Evolutionary conservation across 2,329 filamentous ascomycete species (phyloP), one percentile per base, ranked within the genome.

Genomic region (Neofusicoccum umdonicola): DNA sequence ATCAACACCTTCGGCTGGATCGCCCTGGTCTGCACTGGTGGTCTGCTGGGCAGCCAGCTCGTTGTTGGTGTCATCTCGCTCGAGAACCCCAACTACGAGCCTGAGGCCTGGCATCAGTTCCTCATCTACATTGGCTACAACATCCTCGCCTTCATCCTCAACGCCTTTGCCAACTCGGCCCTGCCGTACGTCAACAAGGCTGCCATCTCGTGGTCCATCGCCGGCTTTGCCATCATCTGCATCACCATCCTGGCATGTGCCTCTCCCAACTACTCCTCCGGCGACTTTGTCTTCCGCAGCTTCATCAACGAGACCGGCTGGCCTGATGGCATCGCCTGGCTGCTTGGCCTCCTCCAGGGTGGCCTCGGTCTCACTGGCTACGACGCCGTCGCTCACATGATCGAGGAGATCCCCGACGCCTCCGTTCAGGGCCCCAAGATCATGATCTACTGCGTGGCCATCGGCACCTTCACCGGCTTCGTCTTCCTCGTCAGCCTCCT

Each of bases 1-100:
- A 90, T 88, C 74, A 89, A 88, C 69, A 84, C 87, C 42, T 87
- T 87, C n/a, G 89, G 88, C 15, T 91, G 89, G 87, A 87, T 90
- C 37, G 76, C 76, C 4, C 76, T 92, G 62, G 87, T 86, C 4
- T 89, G 89, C 7, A 90, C 88, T 0, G 89, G 86, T 15, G 88
- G 88, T 1, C 80, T 91, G 22, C 81, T 92, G 4, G 88, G 87
- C 12, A 89, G 86, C 69, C 84, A 88, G 67, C 84, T 92, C 67
- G 84, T 92, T 57, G 73, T 90, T 31, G 87, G 88, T 63, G 82
- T 90, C 48, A 87, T 91, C 61, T 80, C 84, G 1, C 78, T 92
- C 41, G 84, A 87, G 74, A 78, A 88, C 68, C 79, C 85, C 0
- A 78, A 78, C 57, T 91, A 88, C 71, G 78, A 81, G 22, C 66